Conservation (phyloP, 441 rosid species). For the Gossypium lobatum region DNA sequence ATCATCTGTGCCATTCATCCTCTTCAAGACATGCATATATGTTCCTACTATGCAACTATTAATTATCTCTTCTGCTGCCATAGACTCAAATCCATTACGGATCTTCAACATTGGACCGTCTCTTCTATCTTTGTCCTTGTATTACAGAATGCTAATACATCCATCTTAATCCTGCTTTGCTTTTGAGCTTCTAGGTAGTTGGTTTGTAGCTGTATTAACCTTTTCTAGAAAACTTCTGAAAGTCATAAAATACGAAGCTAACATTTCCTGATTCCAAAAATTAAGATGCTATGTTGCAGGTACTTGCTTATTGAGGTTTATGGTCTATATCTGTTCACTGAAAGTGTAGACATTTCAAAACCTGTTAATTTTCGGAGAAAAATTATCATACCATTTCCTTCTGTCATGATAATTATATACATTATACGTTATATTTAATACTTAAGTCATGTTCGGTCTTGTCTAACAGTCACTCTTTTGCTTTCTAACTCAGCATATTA, state of each 20-base stretch:
- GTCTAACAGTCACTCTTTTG: neutral
- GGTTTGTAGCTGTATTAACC: neutral
- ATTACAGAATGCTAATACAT: neutral
- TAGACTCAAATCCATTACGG: neutral
- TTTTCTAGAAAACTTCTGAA: neutral
- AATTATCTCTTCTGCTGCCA: neutral
- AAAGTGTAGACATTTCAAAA: neutral
- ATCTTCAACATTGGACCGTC: neutral
- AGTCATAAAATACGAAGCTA: neutral
- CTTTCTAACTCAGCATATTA: slow-evolving; percentile 56
- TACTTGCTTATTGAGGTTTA: neutral
- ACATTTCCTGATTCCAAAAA: neutral
- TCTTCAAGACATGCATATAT: neutral
- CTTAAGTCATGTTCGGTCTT: neutral
- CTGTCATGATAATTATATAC: neutral
- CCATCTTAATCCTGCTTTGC: neutral
- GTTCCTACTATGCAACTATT: neutral
- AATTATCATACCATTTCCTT: neutral
- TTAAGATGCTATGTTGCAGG: neutral
- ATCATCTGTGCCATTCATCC: neutral
- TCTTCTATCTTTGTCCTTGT: neutral
- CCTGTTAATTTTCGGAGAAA: neutral
- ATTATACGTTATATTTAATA: neutral
- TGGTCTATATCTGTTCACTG: neutral
- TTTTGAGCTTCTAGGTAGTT: neutral